Conservation (phyloP, 495 filamentous ascomycete species). For the Chaetomium fimeti region DNA sequence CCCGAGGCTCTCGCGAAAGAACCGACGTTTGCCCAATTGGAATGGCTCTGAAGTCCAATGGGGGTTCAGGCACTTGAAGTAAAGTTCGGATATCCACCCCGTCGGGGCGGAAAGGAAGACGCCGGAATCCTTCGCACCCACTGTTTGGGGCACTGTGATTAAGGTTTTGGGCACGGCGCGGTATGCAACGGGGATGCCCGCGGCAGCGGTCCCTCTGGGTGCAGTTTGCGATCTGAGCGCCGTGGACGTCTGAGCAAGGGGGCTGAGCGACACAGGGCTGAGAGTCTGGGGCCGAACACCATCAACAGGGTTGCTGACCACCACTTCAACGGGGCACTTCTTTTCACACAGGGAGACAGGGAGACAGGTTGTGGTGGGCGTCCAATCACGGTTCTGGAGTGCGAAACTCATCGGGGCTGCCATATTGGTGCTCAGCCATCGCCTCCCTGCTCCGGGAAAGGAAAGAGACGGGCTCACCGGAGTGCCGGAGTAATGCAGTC, state of each 20-base stretch:
- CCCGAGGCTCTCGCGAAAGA: too few species aligned
- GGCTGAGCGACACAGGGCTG: constrained; percentile 3
- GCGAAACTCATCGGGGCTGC: background rate
- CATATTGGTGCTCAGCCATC: background rate
- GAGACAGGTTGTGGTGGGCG: too few species aligned
- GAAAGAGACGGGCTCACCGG: background rate
- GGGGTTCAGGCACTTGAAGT: too few species aligned
- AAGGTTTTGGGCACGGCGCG: background rate
- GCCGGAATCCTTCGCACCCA: background rate
- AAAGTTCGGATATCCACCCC: too few species aligned
- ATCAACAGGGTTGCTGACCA: background rate
- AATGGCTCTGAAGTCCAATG: too few species aligned
- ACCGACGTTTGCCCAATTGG: too few species aligned
- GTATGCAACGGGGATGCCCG: background rate
- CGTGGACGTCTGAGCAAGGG: background rate
- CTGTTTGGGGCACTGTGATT: background rate
- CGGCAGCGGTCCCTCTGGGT: background rate
- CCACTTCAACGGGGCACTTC: too few species aligned
- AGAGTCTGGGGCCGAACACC: background rate
- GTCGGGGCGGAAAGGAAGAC: too few species aligned
- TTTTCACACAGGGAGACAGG: too few species aligned
- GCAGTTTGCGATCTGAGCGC: background rate
- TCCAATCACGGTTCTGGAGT: background rate
- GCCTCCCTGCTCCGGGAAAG: background rate
- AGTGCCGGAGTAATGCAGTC: background rate